Evolutionary conservation across 1,284 basidiomycete genomes (phyloP).

Genomic region (Sanghuangporus baumii): DNA sequence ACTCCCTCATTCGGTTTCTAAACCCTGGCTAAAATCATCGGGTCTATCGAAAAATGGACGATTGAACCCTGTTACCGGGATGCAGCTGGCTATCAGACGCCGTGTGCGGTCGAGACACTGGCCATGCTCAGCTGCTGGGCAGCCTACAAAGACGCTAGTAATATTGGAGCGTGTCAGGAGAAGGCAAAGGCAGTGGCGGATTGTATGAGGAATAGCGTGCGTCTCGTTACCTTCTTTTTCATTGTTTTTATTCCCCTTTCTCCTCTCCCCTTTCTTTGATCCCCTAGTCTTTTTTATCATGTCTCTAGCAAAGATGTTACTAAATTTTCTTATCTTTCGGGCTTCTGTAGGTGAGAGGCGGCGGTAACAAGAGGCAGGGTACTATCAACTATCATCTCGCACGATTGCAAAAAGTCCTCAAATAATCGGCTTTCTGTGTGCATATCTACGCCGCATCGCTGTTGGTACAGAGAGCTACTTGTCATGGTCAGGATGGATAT

Average conservation of each 20-base stretch:
- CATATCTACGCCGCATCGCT: no score
- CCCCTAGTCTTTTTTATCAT: background rate
- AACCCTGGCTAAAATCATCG: background rate
- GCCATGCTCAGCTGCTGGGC: conserved; percentile 92
- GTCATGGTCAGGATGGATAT: no score
- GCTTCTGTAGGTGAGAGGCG: conserved; percentile 46
- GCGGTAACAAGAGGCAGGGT: conserved; percentile 57
- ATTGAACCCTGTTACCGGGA: conserved; percentile 22
- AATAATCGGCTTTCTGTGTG: conserved; percentile 33
- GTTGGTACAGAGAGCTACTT: no score
- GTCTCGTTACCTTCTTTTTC: conserved; percentile 27
- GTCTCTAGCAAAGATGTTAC: background rate
- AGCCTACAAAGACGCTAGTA: conserved; percentile 67
- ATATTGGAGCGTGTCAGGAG: conserved; percentile 56
- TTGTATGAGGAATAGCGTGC: conserved; percentile 84
- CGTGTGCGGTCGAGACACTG: conserved; percentile 74
- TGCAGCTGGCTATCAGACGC: conserved; percentile 41
- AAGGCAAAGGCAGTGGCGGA: conserved; percentile 66
- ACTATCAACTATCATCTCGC: conserved; percentile 85
- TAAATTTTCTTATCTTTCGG: background rate
- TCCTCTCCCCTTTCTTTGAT: background rate
- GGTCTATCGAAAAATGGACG: background rate
- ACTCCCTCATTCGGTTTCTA: conserved; percentile 3
- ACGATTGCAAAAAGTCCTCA: conserved; percentile 65
- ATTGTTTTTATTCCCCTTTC: background rate